Percentiles rank a stretch among this genome's conserved stretches.
Evolutionary conservation across 306 rosid species (phyloP).

Genomic region (Argentina anserina): DNA sequence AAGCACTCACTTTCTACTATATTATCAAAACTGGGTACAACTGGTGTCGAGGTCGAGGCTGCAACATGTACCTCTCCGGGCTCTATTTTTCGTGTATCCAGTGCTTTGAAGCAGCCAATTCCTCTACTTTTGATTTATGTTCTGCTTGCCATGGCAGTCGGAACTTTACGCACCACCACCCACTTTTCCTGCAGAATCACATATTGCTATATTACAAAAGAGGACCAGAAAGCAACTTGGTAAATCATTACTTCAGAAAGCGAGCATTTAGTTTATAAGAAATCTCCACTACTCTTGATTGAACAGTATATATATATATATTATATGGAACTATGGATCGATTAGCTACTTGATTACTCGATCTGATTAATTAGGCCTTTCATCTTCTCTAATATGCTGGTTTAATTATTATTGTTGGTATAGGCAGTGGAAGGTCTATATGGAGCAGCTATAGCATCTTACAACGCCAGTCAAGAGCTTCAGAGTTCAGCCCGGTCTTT

Average conservation of each 20-base stretch:
- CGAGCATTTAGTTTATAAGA: not conserved
- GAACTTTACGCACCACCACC: not conserved
- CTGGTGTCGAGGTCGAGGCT: not conserved
- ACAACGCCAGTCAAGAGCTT: not conserved
- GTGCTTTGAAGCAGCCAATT: not conserved
- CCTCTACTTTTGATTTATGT: not conserved
- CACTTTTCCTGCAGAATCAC: not conserved
- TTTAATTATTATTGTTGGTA: not conserved
- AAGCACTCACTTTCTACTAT: not conserved
- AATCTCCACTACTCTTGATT: not conserved
- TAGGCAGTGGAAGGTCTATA: not conserved
- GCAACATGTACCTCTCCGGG: not conserved
- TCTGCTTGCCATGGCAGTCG: not conserved
- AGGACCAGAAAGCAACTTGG: not conserved
- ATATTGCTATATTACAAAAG: not conserved
- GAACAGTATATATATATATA: no score
- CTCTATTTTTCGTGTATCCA: not conserved
- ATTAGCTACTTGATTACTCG: no score
- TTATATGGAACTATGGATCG: no score
- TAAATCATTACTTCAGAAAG: not conserved
- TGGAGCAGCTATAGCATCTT: not conserved
- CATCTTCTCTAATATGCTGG: not conserved
- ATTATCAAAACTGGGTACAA: not conserved
- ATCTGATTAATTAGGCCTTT: not conserved
- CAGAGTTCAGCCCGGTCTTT: not conserved